A percentile compares a stretch with the other conserved stretches of the same genome.
Conservation (phyloP, 176 grass and related monocot species). For the Tuctoria greenei region DNA sequence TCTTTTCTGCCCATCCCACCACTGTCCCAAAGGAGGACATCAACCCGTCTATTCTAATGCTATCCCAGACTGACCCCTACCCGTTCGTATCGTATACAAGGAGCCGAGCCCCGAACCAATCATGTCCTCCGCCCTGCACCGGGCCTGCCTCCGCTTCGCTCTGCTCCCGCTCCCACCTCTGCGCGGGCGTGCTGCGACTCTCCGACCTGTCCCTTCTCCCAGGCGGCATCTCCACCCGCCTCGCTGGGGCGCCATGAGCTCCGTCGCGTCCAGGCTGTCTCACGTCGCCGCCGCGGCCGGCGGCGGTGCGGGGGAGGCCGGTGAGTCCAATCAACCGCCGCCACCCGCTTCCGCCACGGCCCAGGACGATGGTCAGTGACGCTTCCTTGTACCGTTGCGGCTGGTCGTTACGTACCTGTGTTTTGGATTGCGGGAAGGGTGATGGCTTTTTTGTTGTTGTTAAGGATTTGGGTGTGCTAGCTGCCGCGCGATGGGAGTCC, state of each 20-base stretch:
- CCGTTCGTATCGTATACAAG: conserved; percentile 36
- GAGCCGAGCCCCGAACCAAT: conserved; percentile 27
- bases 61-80: not conserved
- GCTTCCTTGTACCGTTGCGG: conserved; percentile 2
- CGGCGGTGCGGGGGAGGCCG: conserved; percentile 27
- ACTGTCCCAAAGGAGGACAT: not conserved
- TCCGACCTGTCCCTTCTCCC: conserved; percentile 2
- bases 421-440: not conserved
- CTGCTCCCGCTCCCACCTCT: conserved; percentile 39
- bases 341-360: conserved; percentile 15
- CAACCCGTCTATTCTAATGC: conserved; percentile 25
- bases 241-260: conserved; percentile 44
- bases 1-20: conserved; percentile 7
- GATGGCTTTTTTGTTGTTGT: conserved; percentile 24
- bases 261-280: conserved; percentile 51
- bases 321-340: conserved; percentile 47
- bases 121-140: conserved; percentile 59
- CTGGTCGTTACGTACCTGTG: not conserved
- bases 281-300: conserved; percentile 46
- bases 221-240: conserved; percentile 33
- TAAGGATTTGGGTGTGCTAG: conserved; percentile 14
- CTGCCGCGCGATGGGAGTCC: conserved; percentile 17
- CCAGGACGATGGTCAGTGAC: conserved; percentile 63
- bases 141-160: conserved; percentile 57
- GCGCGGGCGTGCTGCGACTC: conserved; percentile 28